Percentiles rank a stretch among this genome's conserved stretches.
Conservation (phyloP, 305 asterid species). For the Fraxinus dipetala region DNA sequence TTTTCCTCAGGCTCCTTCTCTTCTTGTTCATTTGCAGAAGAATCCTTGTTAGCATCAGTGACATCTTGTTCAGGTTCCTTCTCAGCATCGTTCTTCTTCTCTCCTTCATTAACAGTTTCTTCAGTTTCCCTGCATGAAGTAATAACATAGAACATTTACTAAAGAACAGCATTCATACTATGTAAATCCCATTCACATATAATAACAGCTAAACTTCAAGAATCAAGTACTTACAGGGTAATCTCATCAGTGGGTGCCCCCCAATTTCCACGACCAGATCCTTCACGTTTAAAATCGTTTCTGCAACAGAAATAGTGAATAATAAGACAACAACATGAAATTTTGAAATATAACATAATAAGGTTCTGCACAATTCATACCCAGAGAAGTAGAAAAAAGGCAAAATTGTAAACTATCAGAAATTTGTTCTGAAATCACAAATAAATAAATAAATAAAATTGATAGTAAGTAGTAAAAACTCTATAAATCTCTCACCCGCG, state of each 20-base stretch:
- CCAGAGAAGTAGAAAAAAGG: neutral
- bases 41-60: constrained; percentile 45
- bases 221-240: constrained; percentile 36
- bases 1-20: constrained; percentile 64
- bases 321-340: neutral
- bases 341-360: neutral
- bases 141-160: neutral
- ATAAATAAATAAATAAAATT: neutral
- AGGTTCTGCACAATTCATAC: neutral
- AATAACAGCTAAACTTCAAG: neutral
- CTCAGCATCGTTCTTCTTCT: constrained; percentile 47
- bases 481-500: constrained; percentile 44
- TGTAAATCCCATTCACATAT: neutral
- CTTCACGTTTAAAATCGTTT: constrained; percentile 58
- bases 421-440: neutral
- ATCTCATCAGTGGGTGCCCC: constrained; percentile 55
- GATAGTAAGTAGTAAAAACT: neutral
- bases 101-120: constrained; percentile 39
- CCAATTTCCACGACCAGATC: constrained; percentile 76
- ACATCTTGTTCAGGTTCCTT: constrained; percentile 39
- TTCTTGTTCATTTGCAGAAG: constrained; percentile 40
- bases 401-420: neutral
- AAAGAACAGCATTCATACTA: neutral
- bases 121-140: constrained; percentile 41
- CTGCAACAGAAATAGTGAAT: constrained; percentile 26